Percentiles rank a stretch among this genome's conserved stretches.
Conservation (phyloP, 257 asterid species). For the Nicotiana sylvestris region DNA sequence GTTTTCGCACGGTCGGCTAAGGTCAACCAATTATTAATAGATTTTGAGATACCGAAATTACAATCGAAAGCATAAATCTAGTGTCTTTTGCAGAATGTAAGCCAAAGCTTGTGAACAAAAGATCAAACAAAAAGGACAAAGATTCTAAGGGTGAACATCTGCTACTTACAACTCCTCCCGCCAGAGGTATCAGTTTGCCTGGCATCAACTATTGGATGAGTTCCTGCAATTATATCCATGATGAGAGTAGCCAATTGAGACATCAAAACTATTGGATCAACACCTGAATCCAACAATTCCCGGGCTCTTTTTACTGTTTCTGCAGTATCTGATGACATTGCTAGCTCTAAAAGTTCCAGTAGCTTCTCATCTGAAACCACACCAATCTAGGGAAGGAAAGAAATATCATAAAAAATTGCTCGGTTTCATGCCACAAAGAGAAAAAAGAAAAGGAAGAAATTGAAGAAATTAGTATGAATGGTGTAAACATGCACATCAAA, state of each 20-base stretch:
- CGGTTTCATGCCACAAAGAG: not conserved
- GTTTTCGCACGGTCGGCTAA: not conserved
- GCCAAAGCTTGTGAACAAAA: not conserved
- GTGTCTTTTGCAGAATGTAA: not conserved
- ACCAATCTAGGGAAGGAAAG: constrained; percentile 59
- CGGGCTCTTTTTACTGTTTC: constrained; percentile 87
- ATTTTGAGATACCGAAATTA: not conserved
- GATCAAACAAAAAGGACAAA: not conserved
- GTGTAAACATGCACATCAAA: constrained; percentile 10
- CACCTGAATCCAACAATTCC: constrained; percentile 85
- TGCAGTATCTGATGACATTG: constrained; percentile 93
- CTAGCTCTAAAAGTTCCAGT: constrained; percentile 85
- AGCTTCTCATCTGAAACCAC: constrained; percentile 94
- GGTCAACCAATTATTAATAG: not conserved
- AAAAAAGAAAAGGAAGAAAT: not conserved
- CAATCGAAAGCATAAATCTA: not conserved
- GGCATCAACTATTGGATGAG: constrained; percentile 46
- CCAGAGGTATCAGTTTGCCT: constrained; percentile 47
- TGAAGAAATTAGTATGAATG: constrained; percentile 1
- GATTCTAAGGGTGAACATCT: not conserved
- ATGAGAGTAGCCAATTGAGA: constrained; percentile 93
- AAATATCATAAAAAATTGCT: not conserved
- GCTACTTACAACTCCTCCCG: constrained; percentile 56
- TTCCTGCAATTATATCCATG: constrained; percentile 91
- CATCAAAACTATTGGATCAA: constrained; percentile 82